Conservation (phyloP, 75 land plant species). For the Chamaecyparis obtusa region DNA sequence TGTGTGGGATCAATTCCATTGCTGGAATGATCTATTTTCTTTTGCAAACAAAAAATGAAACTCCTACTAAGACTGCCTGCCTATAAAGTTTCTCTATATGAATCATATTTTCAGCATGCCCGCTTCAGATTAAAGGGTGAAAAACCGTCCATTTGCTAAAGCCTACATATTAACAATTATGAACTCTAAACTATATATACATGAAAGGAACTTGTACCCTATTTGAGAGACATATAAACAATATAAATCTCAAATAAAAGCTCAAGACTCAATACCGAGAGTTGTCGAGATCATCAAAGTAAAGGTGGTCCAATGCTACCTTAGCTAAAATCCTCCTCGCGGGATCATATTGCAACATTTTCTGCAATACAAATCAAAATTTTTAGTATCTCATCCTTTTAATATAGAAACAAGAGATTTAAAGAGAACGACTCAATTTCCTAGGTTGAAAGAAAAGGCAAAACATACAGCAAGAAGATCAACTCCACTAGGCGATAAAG, state of each 20-base stretch:
- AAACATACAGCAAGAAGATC: slow-evolving; percentile 59
- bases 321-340: slow-evolving; percentile 71
- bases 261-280: slow-evolving; percentile 71
- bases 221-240: not conserved
- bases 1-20: not conserved
- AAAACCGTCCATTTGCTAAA: not conserved
- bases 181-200: not conserved
- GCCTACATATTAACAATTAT: not conserved
- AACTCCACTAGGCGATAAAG: slow-evolving; percentile 55
- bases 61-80: not conserved
- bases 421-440: not conserved
- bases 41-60: not conserved
- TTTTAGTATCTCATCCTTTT: not conserved
- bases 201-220: not conserved
- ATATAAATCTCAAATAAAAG: not conserved
- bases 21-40: not conserved
- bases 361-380: slow-evolving; percentile 25
- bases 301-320: slow-evolving; percentile 69
- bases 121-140: not conserved
- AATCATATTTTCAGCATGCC: not conserved
- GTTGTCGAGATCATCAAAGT: slow-evolving; percentile 72
- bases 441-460: not conserved
- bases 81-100: not conserved
- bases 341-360: slow-evolving; percentile 74
- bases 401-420: not conserved